phyloP scores from a whole-genome alignment of 768 basidiomycete genomes.

The Leucocoprinus sp. region DNA sequence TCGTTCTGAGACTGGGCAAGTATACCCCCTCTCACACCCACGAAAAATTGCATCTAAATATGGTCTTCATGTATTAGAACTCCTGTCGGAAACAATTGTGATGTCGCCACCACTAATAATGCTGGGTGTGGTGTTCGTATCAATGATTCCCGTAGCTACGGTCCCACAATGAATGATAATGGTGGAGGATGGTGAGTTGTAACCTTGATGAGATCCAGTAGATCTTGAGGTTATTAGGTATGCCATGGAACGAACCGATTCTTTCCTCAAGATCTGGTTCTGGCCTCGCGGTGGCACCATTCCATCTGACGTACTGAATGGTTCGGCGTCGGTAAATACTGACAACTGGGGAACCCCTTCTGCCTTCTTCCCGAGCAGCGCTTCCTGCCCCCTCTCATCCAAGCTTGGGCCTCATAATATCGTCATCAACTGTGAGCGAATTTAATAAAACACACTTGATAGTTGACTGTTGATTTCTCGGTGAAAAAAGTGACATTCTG shows the following conservation, averaged over 20 bases:
- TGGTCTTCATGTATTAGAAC: constrained; percentile 21
- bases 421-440: constrained; percentile 45
- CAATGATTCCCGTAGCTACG: constrained; percentile 38
- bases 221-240: constrained; percentile 30
- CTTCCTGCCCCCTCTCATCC: constrained; percentile 45
- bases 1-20: constrained; percentile 41
- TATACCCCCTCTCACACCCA: not conserved
- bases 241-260: constrained; percentile 51
- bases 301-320: constrained; percentile 38
- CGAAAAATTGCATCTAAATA: not conserved
- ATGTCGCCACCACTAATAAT: constrained; percentile 39
- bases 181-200: constrained; percentile 53
- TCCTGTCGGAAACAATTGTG: constrained; percentile 36
- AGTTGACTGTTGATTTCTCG: not conserved
- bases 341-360: constrained; percentile 50
- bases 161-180: constrained; percentile 46
- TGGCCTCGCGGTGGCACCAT: constrained; percentile 46
- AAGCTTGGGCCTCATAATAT: constrained; percentile 54
- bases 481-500: constrained; percentile 47
- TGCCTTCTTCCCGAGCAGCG: constrained; percentile 56
- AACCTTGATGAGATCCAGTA: no score
- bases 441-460: not conserved
- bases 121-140: constrained; percentile 14
- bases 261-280: constrained; percentile 63
- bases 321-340: constrained; percentile 36